Evolutionary conservation across 2,329 filamentous ascomycete genomes (phyloP), one percentile per base, ranked within the genome.

Genomic region (Epicoccum sorghinum): DNA sequence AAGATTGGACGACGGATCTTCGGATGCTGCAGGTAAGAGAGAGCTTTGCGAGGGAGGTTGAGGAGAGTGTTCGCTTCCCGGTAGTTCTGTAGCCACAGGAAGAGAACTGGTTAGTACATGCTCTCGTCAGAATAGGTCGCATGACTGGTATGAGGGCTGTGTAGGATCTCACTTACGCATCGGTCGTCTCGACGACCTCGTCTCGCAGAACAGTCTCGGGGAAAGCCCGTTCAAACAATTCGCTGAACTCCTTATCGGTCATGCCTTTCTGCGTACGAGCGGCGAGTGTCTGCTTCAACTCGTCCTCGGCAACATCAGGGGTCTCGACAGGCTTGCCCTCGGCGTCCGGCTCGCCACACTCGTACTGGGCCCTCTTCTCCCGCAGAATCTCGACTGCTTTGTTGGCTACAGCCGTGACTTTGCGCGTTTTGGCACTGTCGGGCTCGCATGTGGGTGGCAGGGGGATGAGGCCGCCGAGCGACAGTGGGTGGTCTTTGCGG

Each of bases 401-500:
- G 71, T 98, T 89, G 7, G 93, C 91, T 13, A 99, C 91, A 18
- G 88, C 86, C 67, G 93, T 91, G 43, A 98, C 89, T 14, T 90
- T 89, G 35, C 91, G 86, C 7, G 89, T 91, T 74, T 96, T 97
- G 68, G 96, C 91, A 57, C 92, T 92, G 74, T 99, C 96, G 0
- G 95, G 90, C 75, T 97, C 93, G 74, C 95, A 99, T 4, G 91
- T 93, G 1, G 96, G 93, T 5, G 93, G 87, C 7, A 99, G 78
- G 7, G 95, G 95, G 4, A 98, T 69, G 3, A 96, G 70, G 0
- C 95, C 93, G 43, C 88, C 87, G 0, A 97, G 73, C 0, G 92
- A 89, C 22, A 98, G 80, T 1, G 93, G 93, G 71, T 98, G 93
- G 1, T 87, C 85, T 67, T 89, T 89, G 33, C 95, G 81, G 41